phyloP scores from a whole-genome alignment of 75 land plant genomes.

The Pinus taeda region DNA sequence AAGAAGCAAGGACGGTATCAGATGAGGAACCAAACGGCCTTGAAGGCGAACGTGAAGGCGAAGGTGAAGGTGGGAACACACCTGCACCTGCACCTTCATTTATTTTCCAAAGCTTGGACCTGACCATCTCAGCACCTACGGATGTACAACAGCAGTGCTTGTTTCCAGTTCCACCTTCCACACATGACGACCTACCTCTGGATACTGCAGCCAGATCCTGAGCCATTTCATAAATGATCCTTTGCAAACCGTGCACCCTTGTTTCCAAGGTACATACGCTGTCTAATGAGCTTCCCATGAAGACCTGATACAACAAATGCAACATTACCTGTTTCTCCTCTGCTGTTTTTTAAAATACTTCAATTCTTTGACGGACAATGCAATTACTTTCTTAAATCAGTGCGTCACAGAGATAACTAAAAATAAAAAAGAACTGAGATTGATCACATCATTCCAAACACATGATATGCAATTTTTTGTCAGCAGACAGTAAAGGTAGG shows the following conservation, averaged over 20 bases:
- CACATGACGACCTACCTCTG: background rate
- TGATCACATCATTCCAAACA: background rate
- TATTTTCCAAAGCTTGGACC: conserved; percentile 31
- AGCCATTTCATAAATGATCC: conserved; percentile 39
- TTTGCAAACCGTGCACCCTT: conserved; percentile 58
- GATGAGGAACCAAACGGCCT: background rate
- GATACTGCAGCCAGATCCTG: conserved; percentile 15
- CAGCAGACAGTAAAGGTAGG: background rate
- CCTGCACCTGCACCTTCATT: conserved; percentile 6
- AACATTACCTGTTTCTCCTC: background rate
- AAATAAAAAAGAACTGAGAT: background rate
- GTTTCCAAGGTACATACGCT: conserved; percentile 55
- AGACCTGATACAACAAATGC: conserved; percentile 44
- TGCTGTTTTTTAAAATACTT: background rate
- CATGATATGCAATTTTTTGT: background rate
- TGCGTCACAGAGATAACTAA: too few species aligned
- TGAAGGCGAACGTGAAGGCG: background rate
- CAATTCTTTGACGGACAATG: background rate
- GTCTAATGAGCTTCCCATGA: conserved; percentile 54
- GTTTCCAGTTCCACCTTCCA: background rate
- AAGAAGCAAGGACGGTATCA: background rate
- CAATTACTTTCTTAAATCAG: background rate
- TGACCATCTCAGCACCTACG: conserved; percentile 9
- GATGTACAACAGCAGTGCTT: conserved; percentile 1
- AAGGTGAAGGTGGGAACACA: background rate